These are phyloP conservation scores for Acanthamoeba culbertsoni DNA, from an alignment of 208 protist genomes.

Conservation along the genomic window DNA sequence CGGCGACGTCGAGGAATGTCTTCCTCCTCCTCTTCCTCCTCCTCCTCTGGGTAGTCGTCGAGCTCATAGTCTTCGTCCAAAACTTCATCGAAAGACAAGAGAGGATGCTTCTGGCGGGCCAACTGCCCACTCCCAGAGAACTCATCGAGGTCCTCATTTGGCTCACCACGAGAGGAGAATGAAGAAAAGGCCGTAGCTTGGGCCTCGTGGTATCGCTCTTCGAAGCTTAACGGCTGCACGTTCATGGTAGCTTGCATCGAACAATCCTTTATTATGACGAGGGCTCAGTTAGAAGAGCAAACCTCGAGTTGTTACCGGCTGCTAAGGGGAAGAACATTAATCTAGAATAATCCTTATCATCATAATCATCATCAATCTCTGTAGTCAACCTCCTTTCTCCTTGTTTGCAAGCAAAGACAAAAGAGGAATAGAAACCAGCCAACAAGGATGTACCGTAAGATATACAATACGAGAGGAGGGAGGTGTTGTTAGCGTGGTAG, in stretches of 20 bases:
- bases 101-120: neutral
- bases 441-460: too few species aligned
- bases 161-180: neutral
- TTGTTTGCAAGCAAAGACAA: too few species aligned
- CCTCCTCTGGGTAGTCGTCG: neutral
- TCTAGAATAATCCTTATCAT: too few species aligned
- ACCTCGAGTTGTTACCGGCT: neutral
- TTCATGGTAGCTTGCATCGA: constrained; percentile 42
- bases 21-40: neutral
- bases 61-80: neutral
- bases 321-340: neutral
- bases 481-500: neutral
- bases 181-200: neutral
- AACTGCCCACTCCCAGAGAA: neutral
- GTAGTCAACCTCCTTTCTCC: too few species aligned
- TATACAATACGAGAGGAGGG: too few species aligned
- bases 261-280: neutral
- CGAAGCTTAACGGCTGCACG: neutral
- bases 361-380: too few species aligned
- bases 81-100: neutral
- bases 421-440: too few species aligned
- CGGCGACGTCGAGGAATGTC: neutral
- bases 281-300: neutral
- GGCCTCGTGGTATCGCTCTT: neutral
- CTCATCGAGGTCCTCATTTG: neutral